Percentiles rank a stretch among this genome's conserved stretches.
Conservation (phyloP, 345 rosid species). For the Brassica cretica region DNA sequence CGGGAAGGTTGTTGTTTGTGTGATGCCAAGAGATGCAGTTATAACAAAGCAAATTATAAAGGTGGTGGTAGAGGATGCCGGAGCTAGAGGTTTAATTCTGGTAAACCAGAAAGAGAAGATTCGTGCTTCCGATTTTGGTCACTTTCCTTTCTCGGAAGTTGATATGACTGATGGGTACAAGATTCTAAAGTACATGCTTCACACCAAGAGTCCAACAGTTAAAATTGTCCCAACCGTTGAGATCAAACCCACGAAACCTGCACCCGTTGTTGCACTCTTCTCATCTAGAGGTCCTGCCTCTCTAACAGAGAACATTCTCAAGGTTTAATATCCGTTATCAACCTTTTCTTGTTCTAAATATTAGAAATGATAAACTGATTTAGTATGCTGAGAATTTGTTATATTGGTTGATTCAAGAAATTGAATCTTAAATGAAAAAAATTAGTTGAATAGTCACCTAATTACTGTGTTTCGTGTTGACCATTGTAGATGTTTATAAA, state of each 20-base stretch:
- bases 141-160: constrained; percentile 62
- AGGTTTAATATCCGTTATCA: constrained; percentile 43
- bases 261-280: constrained; percentile 78
- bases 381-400: neutral
- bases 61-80: constrained; percentile 64
- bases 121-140: constrained; percentile 62
- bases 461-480: neutral
- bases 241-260: constrained; percentile 51
- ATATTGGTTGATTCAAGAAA: neutral
- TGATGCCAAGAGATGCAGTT: constrained; percentile 36
- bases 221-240: constrained; percentile 37
- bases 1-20: constrained; percentile 64
- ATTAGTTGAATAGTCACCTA: neutral
- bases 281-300: constrained; percentile 80
- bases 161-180: constrained; percentile 45
- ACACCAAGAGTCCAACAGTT: constrained; percentile 49
- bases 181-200: constrained; percentile 55
- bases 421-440: neutral
- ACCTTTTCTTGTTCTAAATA: neutral
- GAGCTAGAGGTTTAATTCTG: constrained; percentile 65
- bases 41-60: constrained; percentile 47
- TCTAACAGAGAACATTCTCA: constrained; percentile 70
- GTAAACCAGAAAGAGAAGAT: constrained; percentile 41
- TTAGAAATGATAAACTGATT: neutral
- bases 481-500: neutral